These are phyloP conservation scores for Conticribra guillardii DNA, from an alignment of 108 stramenopile genomes.

Conservation along the genomic window DNA sequence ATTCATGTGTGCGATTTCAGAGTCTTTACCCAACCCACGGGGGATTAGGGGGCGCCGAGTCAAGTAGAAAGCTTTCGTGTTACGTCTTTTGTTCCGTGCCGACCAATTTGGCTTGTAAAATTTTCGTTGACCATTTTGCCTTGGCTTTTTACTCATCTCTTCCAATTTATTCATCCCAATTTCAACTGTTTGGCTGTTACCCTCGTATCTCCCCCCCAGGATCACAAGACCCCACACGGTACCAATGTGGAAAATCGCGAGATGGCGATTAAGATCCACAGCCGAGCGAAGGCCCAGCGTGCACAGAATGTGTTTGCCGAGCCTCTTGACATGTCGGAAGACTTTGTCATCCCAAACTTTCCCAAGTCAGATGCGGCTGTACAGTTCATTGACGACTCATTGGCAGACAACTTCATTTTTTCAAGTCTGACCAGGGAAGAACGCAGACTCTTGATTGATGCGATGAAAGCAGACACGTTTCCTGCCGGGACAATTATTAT, in stretches of 20 bases:
- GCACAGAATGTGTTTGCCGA: constrained; percentile 87
- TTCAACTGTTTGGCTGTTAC: not conserved
- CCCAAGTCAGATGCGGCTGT: constrained; percentile 80
- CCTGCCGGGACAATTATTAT: constrained; percentile 87
- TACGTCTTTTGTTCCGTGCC: no score
- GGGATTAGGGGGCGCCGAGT: no score
- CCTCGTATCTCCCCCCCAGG: not conserved
- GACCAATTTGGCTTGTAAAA: no score
- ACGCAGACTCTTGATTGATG: constrained; percentile 82
- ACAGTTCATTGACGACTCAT: constrained; percentile 81
- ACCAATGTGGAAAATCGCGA: constrained; percentile 67
- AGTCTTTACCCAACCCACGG: no score
- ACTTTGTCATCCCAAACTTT: constrained; percentile 70
- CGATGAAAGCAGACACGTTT: constrained; percentile 85
- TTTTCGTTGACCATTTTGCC: no score
- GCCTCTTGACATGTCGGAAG: constrained; percentile 75
- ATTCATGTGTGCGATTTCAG: no score
- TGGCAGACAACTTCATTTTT: constrained; percentile 91
- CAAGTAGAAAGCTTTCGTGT: no score
- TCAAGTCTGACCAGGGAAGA: constrained; percentile 74
- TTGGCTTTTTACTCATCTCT: no score
- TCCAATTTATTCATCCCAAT: no score
- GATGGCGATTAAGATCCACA: constrained; percentile 80
- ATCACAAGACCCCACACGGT: constrained; percentile 18
- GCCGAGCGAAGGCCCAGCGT: constrained; percentile 71